These are phyloP conservation scores for Emergomyces orientalis DNA, from an alignment of 2,329 filamentous ascomycete species.

Conservation along the genomic window DNA sequence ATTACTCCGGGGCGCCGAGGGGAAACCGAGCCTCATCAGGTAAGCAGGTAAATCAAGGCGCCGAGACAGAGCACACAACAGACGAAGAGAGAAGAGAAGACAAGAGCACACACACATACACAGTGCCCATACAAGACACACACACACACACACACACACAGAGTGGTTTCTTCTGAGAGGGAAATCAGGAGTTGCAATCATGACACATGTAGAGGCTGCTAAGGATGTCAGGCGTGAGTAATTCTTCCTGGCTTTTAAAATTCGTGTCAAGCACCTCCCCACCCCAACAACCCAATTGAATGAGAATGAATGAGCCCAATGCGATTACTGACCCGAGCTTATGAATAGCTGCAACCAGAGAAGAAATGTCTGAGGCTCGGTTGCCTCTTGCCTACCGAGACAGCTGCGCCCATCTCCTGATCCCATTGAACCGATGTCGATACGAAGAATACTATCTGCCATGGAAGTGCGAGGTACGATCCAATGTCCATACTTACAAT, in stretches of 20 bases:
- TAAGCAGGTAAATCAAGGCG: not conserved
- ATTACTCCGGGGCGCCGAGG: not conserved
- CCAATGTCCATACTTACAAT: not conserved
- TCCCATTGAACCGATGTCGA: constrained; percentile 92
- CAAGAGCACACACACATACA: not conserved
- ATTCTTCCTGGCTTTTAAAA: constrained; percentile 4
- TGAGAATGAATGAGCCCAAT: not conserved
- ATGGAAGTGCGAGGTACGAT: constrained; percentile 86
- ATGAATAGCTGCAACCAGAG: constrained; percentile 54
- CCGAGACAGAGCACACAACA: not conserved
- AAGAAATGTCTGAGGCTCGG: constrained; percentile 87
- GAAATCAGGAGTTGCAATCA: constrained; percentile 2
- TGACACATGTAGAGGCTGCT: constrained; percentile 5
- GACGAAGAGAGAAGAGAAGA: not conserved
- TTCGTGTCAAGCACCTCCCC: too few relatives aligned
- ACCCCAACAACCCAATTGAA: not conserved
- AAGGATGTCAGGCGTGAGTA: constrained; percentile 15
- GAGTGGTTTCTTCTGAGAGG: not conserved
- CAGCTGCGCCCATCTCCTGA: constrained; percentile 87
- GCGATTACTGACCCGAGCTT: constrained; percentile 8
- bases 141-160: not conserved
- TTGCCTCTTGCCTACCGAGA: constrained; percentile 88
- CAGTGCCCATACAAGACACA: not conserved
- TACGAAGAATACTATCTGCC: constrained; percentile 85
- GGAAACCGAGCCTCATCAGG: constrained; percentile 15